phyloP scores from a whole-genome alignment of 768 basidiomycete genomes.

The Rhizopogon salebrosus region DNA sequence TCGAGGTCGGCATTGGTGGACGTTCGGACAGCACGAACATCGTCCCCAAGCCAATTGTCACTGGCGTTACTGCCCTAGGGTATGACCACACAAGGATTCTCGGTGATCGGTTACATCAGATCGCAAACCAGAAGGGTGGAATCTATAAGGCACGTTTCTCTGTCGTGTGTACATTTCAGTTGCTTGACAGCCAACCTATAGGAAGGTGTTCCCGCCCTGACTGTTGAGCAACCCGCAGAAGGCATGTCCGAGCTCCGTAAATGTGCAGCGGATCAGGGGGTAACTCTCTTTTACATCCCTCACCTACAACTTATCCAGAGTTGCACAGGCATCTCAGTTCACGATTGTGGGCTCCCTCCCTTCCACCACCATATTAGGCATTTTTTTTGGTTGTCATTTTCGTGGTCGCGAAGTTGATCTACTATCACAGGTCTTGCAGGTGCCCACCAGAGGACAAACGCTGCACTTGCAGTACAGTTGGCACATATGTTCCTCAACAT shows the following conservation, averaged over 20 bases:
- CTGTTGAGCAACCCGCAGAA: conserved; percentile 70
- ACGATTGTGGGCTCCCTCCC: conserved; percentile 50
- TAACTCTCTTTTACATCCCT: conserved; percentile 18
- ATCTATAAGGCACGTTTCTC: conserved; percentile 77
- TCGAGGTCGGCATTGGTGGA: conserved; percentile 97
- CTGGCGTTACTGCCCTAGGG: conserved; percentile 87
- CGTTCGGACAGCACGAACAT: conserved; percentile 94
- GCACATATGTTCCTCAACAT: conserved; percentile 56
- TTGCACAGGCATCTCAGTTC: conserved; percentile 61
- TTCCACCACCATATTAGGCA: conserved; percentile 59
- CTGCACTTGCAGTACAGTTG: conserved; percentile 75
- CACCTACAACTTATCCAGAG: background rate
- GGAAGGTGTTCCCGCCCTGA: conserved; percentile 81
- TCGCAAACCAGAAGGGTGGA: conserved; percentile 93
- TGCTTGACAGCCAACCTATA: conserved; percentile 20
- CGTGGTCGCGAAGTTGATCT: conserved; percentile 1
- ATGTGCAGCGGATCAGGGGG: conserved; percentile 64
- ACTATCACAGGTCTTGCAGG: conserved; percentile 69
- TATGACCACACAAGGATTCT: conserved; percentile 87
- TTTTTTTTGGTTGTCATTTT: conserved; percentile 3
- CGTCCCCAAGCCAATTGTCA: conserved; percentile 84
- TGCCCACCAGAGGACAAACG: conserved; percentile 82
- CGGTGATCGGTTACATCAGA: conserved; percentile 83
- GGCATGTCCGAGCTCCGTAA: conserved; percentile 63
- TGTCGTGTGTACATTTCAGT: background rate